phyloP scores from a whole-genome alignment of 2,329 filamentous ascomycete species.

The Aureobasidium sp. region DNA sequence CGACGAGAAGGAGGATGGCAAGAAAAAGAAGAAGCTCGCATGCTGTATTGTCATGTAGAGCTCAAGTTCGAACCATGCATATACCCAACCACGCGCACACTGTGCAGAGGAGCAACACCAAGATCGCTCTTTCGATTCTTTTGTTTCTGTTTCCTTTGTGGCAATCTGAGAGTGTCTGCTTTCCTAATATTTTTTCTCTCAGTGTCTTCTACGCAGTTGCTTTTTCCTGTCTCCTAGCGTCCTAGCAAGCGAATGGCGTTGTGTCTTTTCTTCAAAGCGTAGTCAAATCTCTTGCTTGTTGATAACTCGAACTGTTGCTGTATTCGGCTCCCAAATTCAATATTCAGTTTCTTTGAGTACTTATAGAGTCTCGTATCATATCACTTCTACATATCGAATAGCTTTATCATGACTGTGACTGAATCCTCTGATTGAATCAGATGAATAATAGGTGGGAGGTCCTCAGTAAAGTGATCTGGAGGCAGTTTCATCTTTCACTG shows the following conservation, averaged over 20 bases:
- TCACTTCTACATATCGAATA: no score
- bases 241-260: constrained; percentile 13
- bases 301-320: neutral
- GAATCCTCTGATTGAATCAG: no score
- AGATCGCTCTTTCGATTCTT: neutral
- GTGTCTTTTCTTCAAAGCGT: neutral
- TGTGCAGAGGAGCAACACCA: neutral
- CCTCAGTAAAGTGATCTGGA: no score
- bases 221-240: constrained; percentile 9
- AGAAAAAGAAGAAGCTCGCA: constrained; percentile 54
- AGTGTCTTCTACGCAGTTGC: neutral
- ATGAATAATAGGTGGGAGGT: no score
- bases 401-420: no score
- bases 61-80: neutral
- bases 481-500: no score
- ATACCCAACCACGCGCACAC: neutral
- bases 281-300: constrained; percentile 1
- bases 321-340: neutral
- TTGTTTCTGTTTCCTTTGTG: constrained; percentile 6
- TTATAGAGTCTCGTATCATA: no score
- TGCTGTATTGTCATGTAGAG: constrained; percentile 69
- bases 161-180: neutral
- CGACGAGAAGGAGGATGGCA: constrained; percentile 44
- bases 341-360: no score
- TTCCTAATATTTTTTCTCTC: neutral